Conservation (phyloP, 2,329 filamentous ascomycete species). For the Aureobasidium sp. region DNA sequence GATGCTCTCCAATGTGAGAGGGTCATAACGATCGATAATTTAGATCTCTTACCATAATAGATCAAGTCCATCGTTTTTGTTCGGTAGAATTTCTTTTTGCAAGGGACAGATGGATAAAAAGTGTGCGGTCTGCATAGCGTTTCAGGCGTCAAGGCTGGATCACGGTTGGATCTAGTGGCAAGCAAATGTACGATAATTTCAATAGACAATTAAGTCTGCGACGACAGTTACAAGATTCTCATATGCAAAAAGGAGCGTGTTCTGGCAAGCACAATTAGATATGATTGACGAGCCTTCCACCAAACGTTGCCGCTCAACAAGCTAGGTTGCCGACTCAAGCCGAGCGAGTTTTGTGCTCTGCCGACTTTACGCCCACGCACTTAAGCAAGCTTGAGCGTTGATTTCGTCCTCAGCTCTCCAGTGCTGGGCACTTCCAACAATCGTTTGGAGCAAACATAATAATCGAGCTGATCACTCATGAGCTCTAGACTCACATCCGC, state of each 20-base stretch:
- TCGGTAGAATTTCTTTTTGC: not conserved
- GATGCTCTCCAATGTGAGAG: not conserved
- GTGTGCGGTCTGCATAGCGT: slow-evolving; percentile 3
- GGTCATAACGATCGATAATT: not conserved
- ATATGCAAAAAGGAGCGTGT: not conserved
- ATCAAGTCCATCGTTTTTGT: not conserved
- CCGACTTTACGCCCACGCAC: not conserved
- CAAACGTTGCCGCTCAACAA: not conserved
- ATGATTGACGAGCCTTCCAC: not conserved
- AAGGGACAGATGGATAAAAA: not conserved
- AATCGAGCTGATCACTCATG: not conserved
- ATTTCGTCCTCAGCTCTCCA: not conserved
- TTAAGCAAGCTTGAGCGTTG: not conserved
- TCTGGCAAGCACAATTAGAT: not conserved
- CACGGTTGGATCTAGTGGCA: slow-evolving; percentile 5
- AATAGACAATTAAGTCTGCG: not conserved
- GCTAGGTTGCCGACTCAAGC: not conserved
- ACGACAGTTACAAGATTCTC: not conserved
- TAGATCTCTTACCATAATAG: not conserved
- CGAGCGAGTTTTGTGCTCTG: too few relatives aligned
- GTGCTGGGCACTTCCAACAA: too few relatives aligned
- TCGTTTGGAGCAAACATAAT: not conserved
- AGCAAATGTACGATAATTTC: slow-evolving; percentile 11
- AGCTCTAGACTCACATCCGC: not conserved
- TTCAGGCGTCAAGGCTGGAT: slow-evolving; percentile 1